Evolutionary conservation across 352 stramenopile species (phyloP), one percentile per base, ranked within the genome.

Genomic region (Pythium coloratum): DNA sequence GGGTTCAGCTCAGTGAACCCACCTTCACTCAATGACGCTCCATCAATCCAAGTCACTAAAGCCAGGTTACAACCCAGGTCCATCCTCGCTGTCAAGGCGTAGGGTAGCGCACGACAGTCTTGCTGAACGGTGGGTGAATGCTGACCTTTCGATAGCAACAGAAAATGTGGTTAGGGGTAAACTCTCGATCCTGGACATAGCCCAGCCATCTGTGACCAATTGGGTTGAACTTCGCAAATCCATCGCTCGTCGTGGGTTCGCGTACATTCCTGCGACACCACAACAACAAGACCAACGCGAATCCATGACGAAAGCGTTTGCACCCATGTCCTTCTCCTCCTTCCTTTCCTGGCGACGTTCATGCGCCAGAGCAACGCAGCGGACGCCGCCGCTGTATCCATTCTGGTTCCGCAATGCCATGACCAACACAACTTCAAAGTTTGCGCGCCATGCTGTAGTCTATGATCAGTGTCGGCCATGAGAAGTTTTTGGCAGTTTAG

Each of bases 11-110:
- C 18, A 55, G 58, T 72, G 66, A 67, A 72, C 59, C 66, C 66
- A 72, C 66, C 59, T 67, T 64, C 54, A 54, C 12, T 50, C 54
- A 66, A 6, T 58, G 67, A 62, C 61, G 20, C 18, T 24, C 6
- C 2, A 42, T 72, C 55, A 69, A 68, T 64, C 66, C 67, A 69
- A 51, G 61, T 73, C 53, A 20, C 57, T 64, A 73, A 67, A 73
- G 2, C 44, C 47, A 70, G 67, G 67, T 44, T 26, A 46, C 9
- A 51, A 44, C n/a, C 24, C 16, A 32, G 46, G 33, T 60, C 58
- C 59, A 64, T 67, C 54, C 59, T 62, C 55, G 42, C 34, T 36
- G 42, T 26, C 18, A 33, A 65, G 66, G 66, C 49, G 2, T 72
- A 72, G 66, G 66, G 44, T 53, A 64, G 26, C 44, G 66, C 66